Percentiles rank a stretch among this genome's conserved stretches.
Conservation (phyloP, 1,284 basidiomycete genomes). For the Neotropicomus parvogracilis region DNA sequence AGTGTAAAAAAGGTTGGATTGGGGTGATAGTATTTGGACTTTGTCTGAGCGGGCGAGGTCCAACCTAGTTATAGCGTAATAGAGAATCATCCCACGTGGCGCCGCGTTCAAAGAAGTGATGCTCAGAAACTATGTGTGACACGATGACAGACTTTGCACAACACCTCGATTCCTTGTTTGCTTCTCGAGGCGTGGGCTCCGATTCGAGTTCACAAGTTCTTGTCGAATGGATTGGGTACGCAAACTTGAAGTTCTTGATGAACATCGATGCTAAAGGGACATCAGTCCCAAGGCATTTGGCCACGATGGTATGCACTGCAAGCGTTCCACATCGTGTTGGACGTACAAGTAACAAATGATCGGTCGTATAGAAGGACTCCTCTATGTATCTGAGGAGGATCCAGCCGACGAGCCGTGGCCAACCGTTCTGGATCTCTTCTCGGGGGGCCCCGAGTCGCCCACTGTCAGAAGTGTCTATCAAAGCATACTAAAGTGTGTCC, state of each 20-base stretch:
- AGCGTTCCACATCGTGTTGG: not conserved
- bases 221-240: constrained; percentile 28
- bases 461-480: constrained; percentile 8
- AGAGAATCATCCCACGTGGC: no score
- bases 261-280: constrained; percentile 15
- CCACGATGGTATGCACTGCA: constrained; percentile 21
- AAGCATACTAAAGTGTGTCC: constrained; percentile 21
- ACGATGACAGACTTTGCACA: constrained; percentile 24
- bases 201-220: constrained; percentile 18
- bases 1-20: constrained; percentile 13
- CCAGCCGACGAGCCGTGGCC: constrained; percentile 16
- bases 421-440: constrained; percentile 33
- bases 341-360: constrained; percentile 8
- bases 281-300: constrained; percentile 18
- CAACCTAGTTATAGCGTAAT: no score
- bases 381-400: constrained; percentile 15
- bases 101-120: no score
- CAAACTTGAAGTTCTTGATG: constrained; percentile 3
- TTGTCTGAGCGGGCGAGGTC: no score
- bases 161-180: constrained; percentile 25
- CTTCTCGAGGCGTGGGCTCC: constrained; percentile 10
- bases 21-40: no score
- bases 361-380: constrained; percentile 15
- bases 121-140: no score
- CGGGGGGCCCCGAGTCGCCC: not conserved